These are phyloP conservation scores for Penicillium arizonense DNA, from an alignment of 495 filamentous ascomycete genomes.

Conservation along the genomic window DNA sequence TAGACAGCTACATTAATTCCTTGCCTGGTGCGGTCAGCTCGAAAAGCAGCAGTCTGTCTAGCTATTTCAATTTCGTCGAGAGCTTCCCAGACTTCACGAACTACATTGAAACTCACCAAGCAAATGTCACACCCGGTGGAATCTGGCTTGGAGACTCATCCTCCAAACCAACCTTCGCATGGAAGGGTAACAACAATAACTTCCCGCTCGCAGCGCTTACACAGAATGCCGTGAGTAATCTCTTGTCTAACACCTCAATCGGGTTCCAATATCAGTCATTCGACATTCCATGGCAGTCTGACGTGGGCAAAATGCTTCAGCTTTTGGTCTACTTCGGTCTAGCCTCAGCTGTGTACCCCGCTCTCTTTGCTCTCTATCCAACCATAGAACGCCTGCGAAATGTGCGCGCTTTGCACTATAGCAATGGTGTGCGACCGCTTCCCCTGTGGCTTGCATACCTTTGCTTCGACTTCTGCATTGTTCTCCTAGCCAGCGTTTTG, in stretches of 20 bases:
- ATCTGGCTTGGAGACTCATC: conserved; percentile 65
- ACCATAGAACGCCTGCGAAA: conserved; percentile 74
- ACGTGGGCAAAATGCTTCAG: conserved; percentile 70
- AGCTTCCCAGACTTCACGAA: conserved; percentile 64
- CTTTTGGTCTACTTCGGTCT: conserved; percentile 77
- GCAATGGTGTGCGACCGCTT: conserved; percentile 71
- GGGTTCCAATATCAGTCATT: conserved; percentile 65
- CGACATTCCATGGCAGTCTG: conserved; percentile 62
- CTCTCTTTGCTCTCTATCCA: conserved; percentile 83
- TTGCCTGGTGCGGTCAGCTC: conserved; percentile 25
- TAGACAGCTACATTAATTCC: conserved; percentile 39
- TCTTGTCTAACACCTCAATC: conserved; percentile 65
- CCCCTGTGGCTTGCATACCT: conserved; percentile 80
- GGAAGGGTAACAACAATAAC: conserved; percentile 44
- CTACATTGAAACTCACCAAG: conserved; percentile 58
- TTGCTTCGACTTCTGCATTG: conserved; percentile 71
- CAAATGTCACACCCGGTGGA: conserved; percentile 70
- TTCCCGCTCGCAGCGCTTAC: conserved; percentile 60
- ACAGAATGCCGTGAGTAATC: conserved; percentile 68
- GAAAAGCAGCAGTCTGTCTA: conserved; percentile 5
- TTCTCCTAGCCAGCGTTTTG: conserved; percentile 57
- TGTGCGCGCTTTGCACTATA: conserved; percentile 82
- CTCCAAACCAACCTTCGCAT: conserved; percentile 58
- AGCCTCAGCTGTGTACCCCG: conserved; percentile 72
- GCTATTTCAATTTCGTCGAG: conserved; percentile 56